Conservation (phyloP, 441 rosid genomes). For the Populus hybrid region DNA sequence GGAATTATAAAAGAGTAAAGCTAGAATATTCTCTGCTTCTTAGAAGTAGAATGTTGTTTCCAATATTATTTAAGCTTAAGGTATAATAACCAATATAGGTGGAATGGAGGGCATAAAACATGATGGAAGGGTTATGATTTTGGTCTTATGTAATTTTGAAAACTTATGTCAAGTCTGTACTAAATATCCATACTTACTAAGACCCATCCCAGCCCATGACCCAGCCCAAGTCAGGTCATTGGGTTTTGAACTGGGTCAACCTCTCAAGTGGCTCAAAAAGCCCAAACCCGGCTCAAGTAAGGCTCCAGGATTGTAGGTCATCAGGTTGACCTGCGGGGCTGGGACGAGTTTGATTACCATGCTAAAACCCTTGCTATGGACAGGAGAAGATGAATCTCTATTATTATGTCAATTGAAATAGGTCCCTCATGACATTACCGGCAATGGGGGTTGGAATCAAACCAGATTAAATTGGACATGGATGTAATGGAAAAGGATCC, state of each 20-base stretch:
- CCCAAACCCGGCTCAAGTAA: background rate
- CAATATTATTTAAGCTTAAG: background rate
- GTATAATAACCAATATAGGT: background rate
- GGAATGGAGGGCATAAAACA: background rate
- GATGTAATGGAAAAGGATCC: constrained; percentile 89
- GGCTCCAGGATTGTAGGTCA: no score
- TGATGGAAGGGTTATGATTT: background rate
- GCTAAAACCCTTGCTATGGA: background rate
- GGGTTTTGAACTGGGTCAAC: no score
- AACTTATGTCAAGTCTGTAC: background rate
- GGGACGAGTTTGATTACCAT: background rate
- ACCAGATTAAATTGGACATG: constrained; percentile 93
- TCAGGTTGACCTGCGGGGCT: no score
- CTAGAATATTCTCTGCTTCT: background rate
- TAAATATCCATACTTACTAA: background rate
- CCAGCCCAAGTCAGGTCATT: no score
- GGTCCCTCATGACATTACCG: constrained; percentile 95
- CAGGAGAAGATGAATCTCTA: no score
- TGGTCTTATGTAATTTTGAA: background rate
- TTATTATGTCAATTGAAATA: constrained; percentile 28
- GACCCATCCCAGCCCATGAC: no score
- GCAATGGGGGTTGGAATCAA: constrained; percentile 95
- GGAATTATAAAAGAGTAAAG: background rate
- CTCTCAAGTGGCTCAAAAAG: background rate
- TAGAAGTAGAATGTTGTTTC: background rate